Base-by-base conservation (phyloP, 176 grass and related monocot species). In the Aegilops speltoides region DNA sequence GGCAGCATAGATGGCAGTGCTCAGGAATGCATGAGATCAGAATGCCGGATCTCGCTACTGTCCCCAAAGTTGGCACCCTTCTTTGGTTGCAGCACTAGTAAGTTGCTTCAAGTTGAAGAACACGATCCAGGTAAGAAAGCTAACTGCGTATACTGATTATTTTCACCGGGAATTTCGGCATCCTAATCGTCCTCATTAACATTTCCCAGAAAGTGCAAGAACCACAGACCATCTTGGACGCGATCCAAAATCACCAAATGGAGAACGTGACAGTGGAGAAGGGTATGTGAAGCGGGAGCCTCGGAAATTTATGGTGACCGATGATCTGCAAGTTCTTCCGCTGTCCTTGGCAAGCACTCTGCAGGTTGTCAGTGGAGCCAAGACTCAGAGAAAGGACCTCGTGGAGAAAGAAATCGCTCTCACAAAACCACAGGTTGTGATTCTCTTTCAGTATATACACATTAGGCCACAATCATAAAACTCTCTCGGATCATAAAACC, bases 361-460 rank as follows among this genome's bases (percentile, higher is more conserved):
- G 2, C 23, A 85, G 19, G 33, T 75, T 16, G 6, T 80, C 23
- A 10, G 23, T 16, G 87, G 33, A 0, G 31, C 77, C 4, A 89
- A 85, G 13, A 25, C 85, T 20, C 59, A 52, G 24, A 31, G 10
- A 0, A 7, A 66, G n/a, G 25, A 89, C 9, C 76, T 85, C 3
- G 76, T 57, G 68, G 82, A 75, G 23, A 80, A 67, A 59, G 32
- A 89, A 67, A 17, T 80, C 17, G 19, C 69, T 24, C 12, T 57
- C 59, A 59, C 68, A 8, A 81, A 81, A n/a, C 2, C 22, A 3
- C 76, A 85, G 76, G 82, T 88, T 32, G 64, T 73, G 6, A 24
- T 15, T 73, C 37, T 73, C 34, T 24, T 22, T 43, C 17, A 19
- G 6, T 72, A 72, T n/a, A 72, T 40, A 2, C 9, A 72, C 23